A percentile compares a stretch with the other conserved stretches of the same genome.
phyloP scores from a whole-genome alignment of 257 asterid genomes.

The Solanum habrochaites region DNA sequence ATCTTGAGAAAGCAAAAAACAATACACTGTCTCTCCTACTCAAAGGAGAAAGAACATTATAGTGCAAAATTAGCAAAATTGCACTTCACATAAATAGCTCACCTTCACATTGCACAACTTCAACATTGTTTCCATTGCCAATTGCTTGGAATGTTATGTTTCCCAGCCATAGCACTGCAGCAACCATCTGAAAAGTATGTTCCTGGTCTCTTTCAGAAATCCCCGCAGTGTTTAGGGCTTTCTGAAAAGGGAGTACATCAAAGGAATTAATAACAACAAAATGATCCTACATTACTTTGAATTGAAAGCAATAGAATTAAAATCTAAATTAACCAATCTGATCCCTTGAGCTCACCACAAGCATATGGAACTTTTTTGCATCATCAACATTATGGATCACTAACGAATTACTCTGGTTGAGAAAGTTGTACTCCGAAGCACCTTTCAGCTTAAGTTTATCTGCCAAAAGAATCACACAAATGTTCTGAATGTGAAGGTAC shows the following conservation, averaged over 20 bases:
- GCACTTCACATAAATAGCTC: constrained; percentile 2
- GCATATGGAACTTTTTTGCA: constrained; percentile 46
- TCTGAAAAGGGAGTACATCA: constrained; percentile 31
- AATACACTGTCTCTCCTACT: neutral
- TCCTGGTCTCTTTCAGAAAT: constrained; percentile 71
- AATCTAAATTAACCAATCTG: neutral
- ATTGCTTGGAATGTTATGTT: constrained; percentile 64
- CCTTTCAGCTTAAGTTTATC: constrained; percentile 57
- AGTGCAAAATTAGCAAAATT: neutral
- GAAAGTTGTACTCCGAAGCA: constrained; percentile 60
- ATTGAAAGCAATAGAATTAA: neutral
- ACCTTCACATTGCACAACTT: constrained; percentile 84
- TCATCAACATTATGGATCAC: constrained; percentile 54
- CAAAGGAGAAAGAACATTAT: neutral
- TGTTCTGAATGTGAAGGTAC: neutral
- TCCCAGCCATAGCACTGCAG: constrained; percentile 95
- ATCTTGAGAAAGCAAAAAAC: neutral
- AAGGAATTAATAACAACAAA: constrained; percentile 8
- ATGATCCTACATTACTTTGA: neutral
- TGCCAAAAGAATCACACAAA: constrained; percentile 11
- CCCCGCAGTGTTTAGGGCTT: constrained; percentile 44
- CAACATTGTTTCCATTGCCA: constrained; percentile 56
- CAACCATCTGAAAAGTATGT: constrained; percentile 68
- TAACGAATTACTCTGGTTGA: constrained; percentile 63
- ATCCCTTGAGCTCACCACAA: constrained; percentile 18